These are phyloP conservation scores for Colletotrichum zoysiae DNA, from an alignment of 2,329 filamentous ascomycete genomes.

Conservation along the genomic window DNA sequence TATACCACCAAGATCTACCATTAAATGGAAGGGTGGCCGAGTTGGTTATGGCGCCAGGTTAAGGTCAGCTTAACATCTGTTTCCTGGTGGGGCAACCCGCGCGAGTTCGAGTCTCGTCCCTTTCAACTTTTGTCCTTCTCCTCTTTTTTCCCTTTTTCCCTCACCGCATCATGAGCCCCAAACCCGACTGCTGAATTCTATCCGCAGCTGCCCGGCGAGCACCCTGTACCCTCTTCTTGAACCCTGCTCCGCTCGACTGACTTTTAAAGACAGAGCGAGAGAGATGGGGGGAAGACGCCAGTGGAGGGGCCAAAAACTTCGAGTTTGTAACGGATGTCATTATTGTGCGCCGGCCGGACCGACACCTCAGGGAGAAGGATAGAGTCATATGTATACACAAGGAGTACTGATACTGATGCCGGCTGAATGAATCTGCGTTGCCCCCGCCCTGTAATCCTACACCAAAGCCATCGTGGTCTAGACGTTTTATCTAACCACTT, in stretches of 20 bases:
- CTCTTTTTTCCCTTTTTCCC: not conserved
- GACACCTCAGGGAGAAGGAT: conserved; percentile 11
- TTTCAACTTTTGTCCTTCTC: conserved; percentile 12
- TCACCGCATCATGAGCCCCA: too few relatives aligned
- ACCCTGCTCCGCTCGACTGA: too few relatives aligned
- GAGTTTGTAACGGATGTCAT: not conserved
- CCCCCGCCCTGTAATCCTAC: conserved; percentile 17
- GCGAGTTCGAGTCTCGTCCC: conserved; percentile 42
- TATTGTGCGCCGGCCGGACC: conserved; percentile 15
- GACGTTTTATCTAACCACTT: not conserved
- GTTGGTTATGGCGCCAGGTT: conserved; percentile 43
- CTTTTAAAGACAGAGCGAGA: not conserved
- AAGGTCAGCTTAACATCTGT: conserved; percentile 43
- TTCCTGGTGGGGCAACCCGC: conserved; percentile 42
- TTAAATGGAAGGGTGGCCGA: conserved; percentile 40
- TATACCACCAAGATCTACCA: rapidly evolving
- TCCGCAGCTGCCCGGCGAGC: too few relatives aligned
- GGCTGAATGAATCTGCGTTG: not conserved
- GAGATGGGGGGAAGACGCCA: too few relatives aligned
- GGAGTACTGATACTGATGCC: conserved; percentile 3
- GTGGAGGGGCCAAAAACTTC: not conserved
- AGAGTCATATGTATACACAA: conserved; percentile 28
- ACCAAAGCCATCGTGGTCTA: not conserved
- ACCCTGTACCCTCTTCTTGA: too few relatives aligned
- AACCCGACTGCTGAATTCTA: too few relatives aligned